Conservation (phyloP, 768 basidiomycete genomes). For the Cystofilobasidium macerans region DNA sequence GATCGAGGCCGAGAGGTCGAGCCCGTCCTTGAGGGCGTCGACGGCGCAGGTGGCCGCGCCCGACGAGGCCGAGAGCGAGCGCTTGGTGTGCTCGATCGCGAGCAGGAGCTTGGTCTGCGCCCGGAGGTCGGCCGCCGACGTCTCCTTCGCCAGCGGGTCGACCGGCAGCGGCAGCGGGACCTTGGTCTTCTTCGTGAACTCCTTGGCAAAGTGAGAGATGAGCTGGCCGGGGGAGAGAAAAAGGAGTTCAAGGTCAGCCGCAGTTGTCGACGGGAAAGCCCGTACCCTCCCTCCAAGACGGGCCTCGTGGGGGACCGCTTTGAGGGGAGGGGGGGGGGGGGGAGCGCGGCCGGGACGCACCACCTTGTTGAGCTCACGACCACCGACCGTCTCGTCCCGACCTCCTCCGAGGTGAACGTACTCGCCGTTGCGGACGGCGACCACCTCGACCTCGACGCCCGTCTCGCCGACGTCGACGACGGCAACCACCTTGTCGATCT, state of each 20-base stretch:
- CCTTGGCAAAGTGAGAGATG: slow-evolving; percentile 82
- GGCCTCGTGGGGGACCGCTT: slow-evolving; percentile 27
- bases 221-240: slow-evolving; percentile 64
- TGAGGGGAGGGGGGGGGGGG: background rate
- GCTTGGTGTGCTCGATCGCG: slow-evolving; percentile 88
- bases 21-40: slow-evolving; percentile 84
- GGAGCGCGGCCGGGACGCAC: slow-evolving; percentile 28
- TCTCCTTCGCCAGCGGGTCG: slow-evolving; percentile 37
- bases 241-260: too few relatives aligned
- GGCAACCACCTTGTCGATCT: slow-evolving; percentile 38
- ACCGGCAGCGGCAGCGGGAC: slow-evolving; percentile 52
- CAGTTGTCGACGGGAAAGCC: too few relatives aligned
- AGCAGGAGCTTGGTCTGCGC: slow-evolving; percentile 87
- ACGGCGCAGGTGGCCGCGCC: slow-evolving; percentile 84
- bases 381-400: slow-evolving; percentile 38
- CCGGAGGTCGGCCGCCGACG: slow-evolving; percentile 49
- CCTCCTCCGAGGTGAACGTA: slow-evolving; percentile 39
- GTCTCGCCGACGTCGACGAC: slow-evolving; percentile 41
- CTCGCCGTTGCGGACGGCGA: slow-evolving; percentile 37
- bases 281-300: too few relatives aligned
- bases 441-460: slow-evolving; percentile 36
- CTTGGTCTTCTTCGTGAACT: slow-evolving; percentile 95
- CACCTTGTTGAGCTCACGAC: slow-evolving; percentile 40
- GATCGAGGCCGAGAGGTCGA: slow-evolving; percentile 71
- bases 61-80: slow-evolving; percentile 73